Conservation (phyloP, 805 yeast genomes). For the Lipomyces kockii region DNA sequence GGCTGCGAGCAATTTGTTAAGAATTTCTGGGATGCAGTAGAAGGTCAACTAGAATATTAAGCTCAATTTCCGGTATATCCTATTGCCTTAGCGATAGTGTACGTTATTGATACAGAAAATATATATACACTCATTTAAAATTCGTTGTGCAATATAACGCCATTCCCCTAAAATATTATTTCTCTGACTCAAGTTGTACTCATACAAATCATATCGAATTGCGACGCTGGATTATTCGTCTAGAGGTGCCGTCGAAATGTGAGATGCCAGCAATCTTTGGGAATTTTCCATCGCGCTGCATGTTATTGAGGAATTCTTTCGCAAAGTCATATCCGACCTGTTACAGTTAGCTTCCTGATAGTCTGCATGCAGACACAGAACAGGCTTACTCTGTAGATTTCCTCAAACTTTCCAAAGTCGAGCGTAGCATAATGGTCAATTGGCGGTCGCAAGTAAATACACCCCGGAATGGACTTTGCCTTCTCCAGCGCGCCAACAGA, state of each 20-base stretch:
- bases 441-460: constrained; percentile 89
- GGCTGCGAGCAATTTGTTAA: constrained; percentile 54
- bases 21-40: constrained; percentile 56
- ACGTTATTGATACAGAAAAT: neutral
- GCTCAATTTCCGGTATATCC: too few relatives aligned
- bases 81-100: too few relatives aligned
- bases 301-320: constrained; percentile 56
- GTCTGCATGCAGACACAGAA: neutral
- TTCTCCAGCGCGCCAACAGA: constrained; percentile 90
- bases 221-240: constrained; percentile 25
- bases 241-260: constrained; percentile 15
- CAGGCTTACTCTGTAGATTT: constrained; percentile 78
- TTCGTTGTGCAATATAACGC: constrained; percentile 2
- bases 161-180: neutral
- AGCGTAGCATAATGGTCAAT: constrained; percentile 89
- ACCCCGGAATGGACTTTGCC: constrained; percentile 84
- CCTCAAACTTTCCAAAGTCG: constrained; percentile 90
- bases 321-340: constrained; percentile 60
- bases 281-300: constrained; percentile 58
- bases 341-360: neutral
- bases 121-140: neutral
- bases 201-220: constrained; percentile 32
- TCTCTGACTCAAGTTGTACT: neutral
- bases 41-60: constrained; percentile 53
- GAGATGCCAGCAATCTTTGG: constrained; percentile 63